phyloP scores from a whole-genome alignment of 441 rosid species.

The Raphanus hybrid region DNA sequence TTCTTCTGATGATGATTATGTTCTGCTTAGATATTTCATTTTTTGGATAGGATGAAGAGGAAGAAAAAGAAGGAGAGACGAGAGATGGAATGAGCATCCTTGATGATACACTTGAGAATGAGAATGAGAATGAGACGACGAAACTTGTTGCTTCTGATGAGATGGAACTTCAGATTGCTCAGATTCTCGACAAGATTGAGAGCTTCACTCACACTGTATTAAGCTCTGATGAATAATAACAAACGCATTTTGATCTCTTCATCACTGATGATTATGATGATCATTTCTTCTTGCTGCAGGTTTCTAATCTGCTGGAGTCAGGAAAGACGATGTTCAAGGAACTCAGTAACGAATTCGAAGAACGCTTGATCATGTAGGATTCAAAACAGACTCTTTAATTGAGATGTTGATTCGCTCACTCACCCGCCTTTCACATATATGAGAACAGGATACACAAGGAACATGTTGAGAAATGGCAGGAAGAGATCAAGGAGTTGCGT shows the following conservation, averaged over 20 bases:
- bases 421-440: slow-evolving; percentile 1
- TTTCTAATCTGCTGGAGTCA: slow-evolving; percentile 74
- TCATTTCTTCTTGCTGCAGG: slow-evolving; percentile 19
- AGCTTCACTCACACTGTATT: slow-evolving; percentile 74
- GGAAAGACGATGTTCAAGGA: slow-evolving; percentile 80
- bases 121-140: slow-evolving; percentile 59
- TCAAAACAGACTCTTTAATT: not conserved
- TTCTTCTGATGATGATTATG: slow-evolving; percentile 13
- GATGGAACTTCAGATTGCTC: slow-evolving; percentile 63
- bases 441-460: slow-evolving; percentile 77
- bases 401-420: slow-evolving; percentile 17
- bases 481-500: slow-evolving; percentile 77
- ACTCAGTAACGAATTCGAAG: slow-evolving; percentile 75
- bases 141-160: slow-evolving; percentile 67
- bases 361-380: slow-evolving; percentile 66
- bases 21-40: not conserved
- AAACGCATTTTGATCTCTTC: slow-evolving; percentile 1
- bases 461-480: slow-evolving; percentile 88
- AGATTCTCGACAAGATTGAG: slow-evolving; percentile 71
- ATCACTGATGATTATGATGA: not conserved
- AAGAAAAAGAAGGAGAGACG: slow-evolving; percentile 45
- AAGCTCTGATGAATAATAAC: not conserved
- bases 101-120: slow-evolving; percentile 57
- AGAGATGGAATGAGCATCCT: slow-evolving; percentile 40
- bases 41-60: slow-evolving; percentile 52